Evolutionary conservation across 306 rosid species (phyloP).

Genomic region (Mucuna pruriens): DNA sequence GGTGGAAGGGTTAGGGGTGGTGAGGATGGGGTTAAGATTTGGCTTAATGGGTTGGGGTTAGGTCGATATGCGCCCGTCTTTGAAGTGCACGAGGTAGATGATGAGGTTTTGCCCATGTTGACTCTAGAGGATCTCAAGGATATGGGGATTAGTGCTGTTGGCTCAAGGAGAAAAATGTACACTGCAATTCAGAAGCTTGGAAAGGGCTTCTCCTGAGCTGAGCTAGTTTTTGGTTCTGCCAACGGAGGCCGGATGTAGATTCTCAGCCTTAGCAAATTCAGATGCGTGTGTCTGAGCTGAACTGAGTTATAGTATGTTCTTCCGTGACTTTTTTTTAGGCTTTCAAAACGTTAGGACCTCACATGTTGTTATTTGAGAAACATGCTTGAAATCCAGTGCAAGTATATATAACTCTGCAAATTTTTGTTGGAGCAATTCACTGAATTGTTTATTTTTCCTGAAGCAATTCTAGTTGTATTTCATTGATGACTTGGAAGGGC

Average conservation of each 20-base stretch:
- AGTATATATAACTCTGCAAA: slow-evolving; percentile 47
- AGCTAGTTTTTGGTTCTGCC: not conserved
- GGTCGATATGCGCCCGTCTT: slow-evolving; percentile 92
- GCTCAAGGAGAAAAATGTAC: slow-evolving; percentile 87
- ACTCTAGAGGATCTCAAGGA: slow-evolving; percentile 80
- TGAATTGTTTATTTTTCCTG: slow-evolving; percentile 24
- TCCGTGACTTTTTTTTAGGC: slow-evolving; percentile 45
- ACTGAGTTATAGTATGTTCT: slow-evolving; percentile 53
- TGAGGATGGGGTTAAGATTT: slow-evolving; percentile 87
- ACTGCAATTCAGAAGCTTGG: slow-evolving; percentile 93
- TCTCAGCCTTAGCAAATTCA: slow-evolving; percentile 64
- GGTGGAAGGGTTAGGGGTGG: slow-evolving; percentile 64
- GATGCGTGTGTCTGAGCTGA: slow-evolving; percentile 47
- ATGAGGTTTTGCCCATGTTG: slow-evolving; percentile 89
- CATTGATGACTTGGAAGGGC: slow-evolving; percentile 25
- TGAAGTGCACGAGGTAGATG: slow-evolving; percentile 95
- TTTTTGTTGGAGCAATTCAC: slow-evolving; percentile 38
- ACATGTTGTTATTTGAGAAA: slow-evolving; percentile 43
- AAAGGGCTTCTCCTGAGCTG: slow-evolving; percentile 74
- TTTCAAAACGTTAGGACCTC: slow-evolving; percentile 53
- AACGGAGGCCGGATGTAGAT: not conserved
- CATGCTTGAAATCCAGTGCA: slow-evolving; percentile 45
- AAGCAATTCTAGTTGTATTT: slow-evolving; percentile 32
- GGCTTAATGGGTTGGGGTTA: slow-evolving; percentile 91
- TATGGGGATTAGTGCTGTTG: slow-evolving; percentile 93